Conservation (phyloP, 768 basidiomycete species). For the Rhodocollybia butyracea region DNA sequence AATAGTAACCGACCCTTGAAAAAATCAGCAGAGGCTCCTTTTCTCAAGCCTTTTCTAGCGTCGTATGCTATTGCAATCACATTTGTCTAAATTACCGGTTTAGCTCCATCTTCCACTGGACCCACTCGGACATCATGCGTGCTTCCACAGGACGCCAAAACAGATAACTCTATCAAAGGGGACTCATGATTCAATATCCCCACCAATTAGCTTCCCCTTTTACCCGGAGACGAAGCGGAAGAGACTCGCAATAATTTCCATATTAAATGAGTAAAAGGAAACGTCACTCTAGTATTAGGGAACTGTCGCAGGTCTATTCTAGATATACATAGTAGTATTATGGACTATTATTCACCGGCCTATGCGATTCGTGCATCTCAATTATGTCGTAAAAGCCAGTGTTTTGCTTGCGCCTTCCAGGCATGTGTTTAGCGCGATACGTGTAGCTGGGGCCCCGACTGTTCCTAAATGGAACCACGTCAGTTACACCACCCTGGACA, state of each 20-base stretch:
- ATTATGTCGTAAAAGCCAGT: too few relatives aligned
- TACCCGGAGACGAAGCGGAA: slow-evolving; percentile 31
- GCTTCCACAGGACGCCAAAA: slow-evolving; percentile 14
- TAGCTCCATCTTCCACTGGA: too few relatives aligned
- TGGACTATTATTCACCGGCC: too few relatives aligned
- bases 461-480: slow-evolving; percentile 99
- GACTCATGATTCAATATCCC: slow-evolving; percentile 42
- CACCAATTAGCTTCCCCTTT: slow-evolving; percentile 32
- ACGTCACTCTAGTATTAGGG: slow-evolving; percentile 37
- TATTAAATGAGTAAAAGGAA: slow-evolving; percentile 29
- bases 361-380: too few relatives aligned
- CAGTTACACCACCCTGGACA: slow-evolving; percentile 97
- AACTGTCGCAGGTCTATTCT: slow-evolving; percentile 16
- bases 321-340: slow-evolving; percentile 3
- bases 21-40: too few relatives aligned
- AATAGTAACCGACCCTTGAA: too few relatives aligned
- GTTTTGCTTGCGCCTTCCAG: too few relatives aligned
- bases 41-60: too few relatives aligned
- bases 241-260: slow-evolving; percentile 35
- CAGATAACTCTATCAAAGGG: slow-evolving; percentile 30
- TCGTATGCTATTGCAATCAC: too few relatives aligned
- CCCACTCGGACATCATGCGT: background rate
- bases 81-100: too few relatives aligned
- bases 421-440: too few relatives aligned
- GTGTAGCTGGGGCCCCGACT: too few relatives aligned